A percentile compares a stretch with the other conserved stretches of the same genome.
Conservation (phyloP, 352 stramenopile species). For the Phytophthora capsici region DNA sequence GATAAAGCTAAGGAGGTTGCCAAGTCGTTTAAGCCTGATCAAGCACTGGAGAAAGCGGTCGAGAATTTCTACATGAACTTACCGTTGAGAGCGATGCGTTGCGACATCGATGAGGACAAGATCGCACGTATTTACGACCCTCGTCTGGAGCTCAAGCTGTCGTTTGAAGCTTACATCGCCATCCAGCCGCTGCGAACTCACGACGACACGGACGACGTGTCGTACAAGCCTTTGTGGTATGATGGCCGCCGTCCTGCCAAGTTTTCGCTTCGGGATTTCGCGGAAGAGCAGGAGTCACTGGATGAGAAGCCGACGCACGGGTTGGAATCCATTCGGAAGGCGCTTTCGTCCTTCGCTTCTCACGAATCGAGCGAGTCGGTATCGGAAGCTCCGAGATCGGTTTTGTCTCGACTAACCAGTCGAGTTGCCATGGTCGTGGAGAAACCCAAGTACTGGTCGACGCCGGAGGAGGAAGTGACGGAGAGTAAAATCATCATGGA, state of each 20-base stretch:
- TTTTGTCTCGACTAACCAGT: slow-evolving; percentile 29
- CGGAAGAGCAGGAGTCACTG: slow-evolving; percentile 13
- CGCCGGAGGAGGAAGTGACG: slow-evolving; percentile 16
- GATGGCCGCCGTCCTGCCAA: slow-evolving; percentile 35
- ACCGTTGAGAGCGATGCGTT: slow-evolving; percentile 43
- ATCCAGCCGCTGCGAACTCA: slow-evolving; percentile 39
- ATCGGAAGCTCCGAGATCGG: slow-evolving; percentile 4
- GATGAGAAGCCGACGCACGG: slow-evolving; percentile 30
- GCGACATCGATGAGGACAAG: slow-evolving; percentile 43
- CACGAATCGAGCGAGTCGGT: slow-evolving; percentile 19
- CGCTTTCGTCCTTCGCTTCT: slow-evolving; percentile 24
- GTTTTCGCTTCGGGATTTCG: slow-evolving; percentile 35
- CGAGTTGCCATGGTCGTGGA: slow-evolving; percentile 37
- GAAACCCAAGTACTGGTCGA: slow-evolving; percentile 39
- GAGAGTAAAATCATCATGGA: slow-evolving; percentile 26
- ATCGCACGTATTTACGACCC: slow-evolving; percentile 50
- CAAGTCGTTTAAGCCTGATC: slow-evolving; percentile 56
- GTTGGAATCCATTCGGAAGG: slow-evolving; percentile 32
- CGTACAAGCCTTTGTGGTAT: slow-evolving; percentile 45
- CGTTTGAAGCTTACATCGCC: slow-evolving; percentile 47
- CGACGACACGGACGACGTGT: slow-evolving; percentile 34
- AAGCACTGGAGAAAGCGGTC: slow-evolving; percentile 69
- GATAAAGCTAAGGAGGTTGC: slow-evolving; percentile 49
- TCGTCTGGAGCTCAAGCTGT: slow-evolving; percentile 47
- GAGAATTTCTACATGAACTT: slow-evolving; percentile 68